phyloP scores from a whole-genome alignment of 1,284 basidiomycete species.

The Cerrena zonata region DNA sequence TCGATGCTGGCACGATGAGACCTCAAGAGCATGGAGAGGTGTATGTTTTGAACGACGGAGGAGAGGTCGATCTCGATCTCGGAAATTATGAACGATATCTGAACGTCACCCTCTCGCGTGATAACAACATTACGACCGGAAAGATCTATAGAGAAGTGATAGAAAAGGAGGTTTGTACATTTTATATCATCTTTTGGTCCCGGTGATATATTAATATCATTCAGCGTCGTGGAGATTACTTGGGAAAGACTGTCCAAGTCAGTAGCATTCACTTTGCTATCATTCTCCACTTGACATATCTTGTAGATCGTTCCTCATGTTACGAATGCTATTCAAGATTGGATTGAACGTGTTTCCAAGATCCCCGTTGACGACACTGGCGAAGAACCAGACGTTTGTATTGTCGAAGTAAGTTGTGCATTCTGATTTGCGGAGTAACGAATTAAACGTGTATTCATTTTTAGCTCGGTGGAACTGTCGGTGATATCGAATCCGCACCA shows the following conservation, averaged over 20 bases:
- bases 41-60: conserved; percentile 96
- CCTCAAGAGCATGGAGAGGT: conserved; percentile 99
- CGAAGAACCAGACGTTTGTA: conserved; percentile 93
- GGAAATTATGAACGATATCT: conserved; percentile 99
- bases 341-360: conserved; percentile 93
- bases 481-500: conserved; percentile 93
- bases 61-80: conserved; percentile 95
- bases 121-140: conserved; percentile 98
- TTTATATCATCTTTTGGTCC: neutral
- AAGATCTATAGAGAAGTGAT: conserved; percentile 98
- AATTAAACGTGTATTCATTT: neutral
- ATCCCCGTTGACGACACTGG: conserved; percentile 92
- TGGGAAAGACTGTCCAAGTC: conserved; percentile 93
- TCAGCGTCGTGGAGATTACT: conserved; percentile 90
- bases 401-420: conserved; percentile 70
- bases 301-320: conserved; percentile 93
- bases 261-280: conserved; percentile 13
- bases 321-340: conserved; percentile 96
- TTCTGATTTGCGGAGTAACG: neutral
- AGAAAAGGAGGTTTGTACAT: conserved; percentile 80
- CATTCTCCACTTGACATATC: conserved; percentile 6
- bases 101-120: conserved; percentile 86
- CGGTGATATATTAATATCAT: neutral
- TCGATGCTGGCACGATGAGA: conserved; percentile 98
- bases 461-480: conserved; percentile 91